Base-by-base conservation (phyloP, 805 yeast species). In the Saccharomycopsis guyanensis region DNA sequence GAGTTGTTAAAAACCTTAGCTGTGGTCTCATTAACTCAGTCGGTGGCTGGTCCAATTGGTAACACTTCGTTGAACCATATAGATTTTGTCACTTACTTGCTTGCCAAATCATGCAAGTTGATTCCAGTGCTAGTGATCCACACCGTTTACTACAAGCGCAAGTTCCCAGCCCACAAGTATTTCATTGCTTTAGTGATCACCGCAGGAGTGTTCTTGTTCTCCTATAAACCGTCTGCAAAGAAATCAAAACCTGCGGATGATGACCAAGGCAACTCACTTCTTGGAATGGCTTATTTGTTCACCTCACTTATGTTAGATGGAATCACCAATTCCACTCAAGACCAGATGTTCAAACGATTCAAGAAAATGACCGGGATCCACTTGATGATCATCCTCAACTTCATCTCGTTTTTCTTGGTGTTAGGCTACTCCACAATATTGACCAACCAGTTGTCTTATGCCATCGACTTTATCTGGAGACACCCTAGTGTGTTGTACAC, bases 41-140 rank as follows among this genome's bases (percentile, higher is more conserved):
- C 94, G 19, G 57, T 89, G 22, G 78, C 96, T 1, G 75, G 89
- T 2, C 96, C 96, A 3, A 64, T 93, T 38, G 93, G 95, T 1
- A 80, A 86, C 51, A 74, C 80, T 36, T 78, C 95, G 16, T 66
- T 91, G 50, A 71, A 75, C 42, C 86, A 91, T 60, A 91, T 93
- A 27, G 96, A 86, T 59, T 93, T 85, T 59, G 66, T 93, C 57
- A 83, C 94, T 0, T 82, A 77, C 56, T 73, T 91, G 52, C 71
- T 93, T 51, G 95, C 96, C 16, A 93, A 93, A 60, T 82, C 95
- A 45, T 91, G 97, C 61, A 93, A 93, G 58, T 71, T 93, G 62
- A 77, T 93, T 19, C 99, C 99, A 0, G 95, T 91, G n/a, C 80
- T 93, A 82, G 59, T 85, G 29, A 84, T 93, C 2, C 96, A 88